phyloP scores from a whole-genome alignment of 805 yeast species.

The Yarrowia keelungensis region DNA sequence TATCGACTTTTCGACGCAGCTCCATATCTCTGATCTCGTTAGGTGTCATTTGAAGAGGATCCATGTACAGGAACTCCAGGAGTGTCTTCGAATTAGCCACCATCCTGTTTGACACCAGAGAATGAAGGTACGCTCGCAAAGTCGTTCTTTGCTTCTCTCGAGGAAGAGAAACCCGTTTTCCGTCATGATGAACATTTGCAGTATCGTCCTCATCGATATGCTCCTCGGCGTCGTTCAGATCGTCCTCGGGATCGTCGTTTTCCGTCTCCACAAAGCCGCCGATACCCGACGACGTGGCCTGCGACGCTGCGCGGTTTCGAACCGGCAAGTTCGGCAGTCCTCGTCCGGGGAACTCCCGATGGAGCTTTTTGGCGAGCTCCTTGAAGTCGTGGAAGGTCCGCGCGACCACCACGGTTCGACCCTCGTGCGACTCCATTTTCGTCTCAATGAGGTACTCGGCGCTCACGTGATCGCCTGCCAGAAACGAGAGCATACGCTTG shows the following conservation, averaged over 20 bases:
- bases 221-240: constrained; percentile 39
- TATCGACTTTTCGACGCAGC: constrained; percentile 66
- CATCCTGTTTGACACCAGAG: constrained; percentile 61
- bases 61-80: constrained; percentile 59
- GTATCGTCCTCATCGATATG: constrained; percentile 43
- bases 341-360: constrained; percentile 69
- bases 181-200: constrained; percentile 30
- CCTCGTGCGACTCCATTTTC: constrained; percentile 45
- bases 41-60: constrained; percentile 52
- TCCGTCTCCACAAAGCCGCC: constrained; percentile 11
- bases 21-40: constrained; percentile 63
- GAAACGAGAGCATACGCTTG: constrained; percentile 47
- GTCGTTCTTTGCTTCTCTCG: constrained; percentile 82
- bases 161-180: constrained; percentile 51
- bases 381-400: constrained; percentile 75
- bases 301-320: constrained; percentile 54
- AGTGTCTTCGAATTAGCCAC: constrained; percentile 62
- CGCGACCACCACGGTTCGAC: constrained; percentile 57
- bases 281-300: constrained; percentile 22
- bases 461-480: constrained; percentile 44
- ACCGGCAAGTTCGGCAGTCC: constrained; percentile 65
- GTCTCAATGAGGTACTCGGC: constrained; percentile 49
- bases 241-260: constrained; percentile 41
- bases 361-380: constrained; percentile 59
- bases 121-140: constrained; percentile 72